phyloP scores from a whole-genome alignment of 2,329 filamentous ascomycete species.

The Tetracladium maxilliforme region DNA sequence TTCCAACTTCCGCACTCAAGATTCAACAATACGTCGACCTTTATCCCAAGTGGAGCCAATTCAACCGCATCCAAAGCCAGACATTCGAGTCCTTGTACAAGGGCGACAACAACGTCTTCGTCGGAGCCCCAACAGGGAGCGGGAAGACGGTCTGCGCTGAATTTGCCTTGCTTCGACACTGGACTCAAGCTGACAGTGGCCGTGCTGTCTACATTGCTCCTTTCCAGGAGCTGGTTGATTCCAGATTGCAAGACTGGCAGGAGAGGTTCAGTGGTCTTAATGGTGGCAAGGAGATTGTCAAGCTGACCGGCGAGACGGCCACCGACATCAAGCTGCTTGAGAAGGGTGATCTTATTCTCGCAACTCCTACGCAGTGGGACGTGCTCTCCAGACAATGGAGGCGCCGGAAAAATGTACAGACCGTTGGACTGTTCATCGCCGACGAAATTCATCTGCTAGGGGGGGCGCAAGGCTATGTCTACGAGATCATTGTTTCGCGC shows the following conservation, averaged over 20 bases:
- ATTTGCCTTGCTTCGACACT: constrained; percentile 80
- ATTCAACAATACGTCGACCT: constrained; percentile 65
- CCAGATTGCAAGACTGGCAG: constrained; percentile 72
- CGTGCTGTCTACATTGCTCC: constrained; percentile 90
- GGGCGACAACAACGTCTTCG: constrained; percentile 83
- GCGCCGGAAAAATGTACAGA: constrained; percentile 86
- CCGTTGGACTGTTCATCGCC: constrained; percentile 79
- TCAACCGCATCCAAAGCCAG: constrained; percentile 97
- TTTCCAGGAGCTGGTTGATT: constrained; percentile 84
- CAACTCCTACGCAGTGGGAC: constrained; percentile 92
- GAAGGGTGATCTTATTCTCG: constrained; percentile 75
- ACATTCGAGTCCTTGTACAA: constrained; percentile 89
- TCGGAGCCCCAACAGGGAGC: constrained; percentile 85
- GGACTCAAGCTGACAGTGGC: constrained; percentile 56
- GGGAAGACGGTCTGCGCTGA: constrained; percentile 97
- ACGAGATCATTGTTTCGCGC: constrained; percentile 92
- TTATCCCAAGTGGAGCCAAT: constrained; percentile 73
- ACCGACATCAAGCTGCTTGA: constrained; percentile 83
- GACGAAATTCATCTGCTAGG: constrained; percentile 93
- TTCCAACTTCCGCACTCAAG: constrained; percentile 82
- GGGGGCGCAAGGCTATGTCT: constrained; percentile 72
- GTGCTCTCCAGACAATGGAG: constrained; percentile 93
- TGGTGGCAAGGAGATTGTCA: constrained; percentile 81
- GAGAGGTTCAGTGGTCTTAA: constrained; percentile 55
- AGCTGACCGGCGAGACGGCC: constrained; percentile 84